Evolutionary conservation across 345 rosid species (phyloP).

Genomic region (Eucalyptus pauciflora): DNA sequence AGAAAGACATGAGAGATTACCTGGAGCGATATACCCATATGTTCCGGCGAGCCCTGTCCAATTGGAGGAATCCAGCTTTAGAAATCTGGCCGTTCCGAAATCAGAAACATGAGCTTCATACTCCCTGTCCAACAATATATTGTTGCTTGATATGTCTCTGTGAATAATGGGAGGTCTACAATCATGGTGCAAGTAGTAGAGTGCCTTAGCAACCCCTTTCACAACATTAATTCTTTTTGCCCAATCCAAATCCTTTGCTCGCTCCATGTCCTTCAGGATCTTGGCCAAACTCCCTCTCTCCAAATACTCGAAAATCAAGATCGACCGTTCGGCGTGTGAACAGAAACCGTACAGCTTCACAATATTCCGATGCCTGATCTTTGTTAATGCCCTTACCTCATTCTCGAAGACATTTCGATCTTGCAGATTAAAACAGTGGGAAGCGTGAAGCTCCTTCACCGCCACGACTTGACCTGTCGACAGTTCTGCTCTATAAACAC

Average conservation of each 20-base stretch:
- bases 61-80: slow-evolving; percentile 5
- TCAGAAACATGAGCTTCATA: slow-evolving; percentile 13
- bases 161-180: slow-evolving; percentile 10
- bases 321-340: neutral
- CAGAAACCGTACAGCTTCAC: slow-evolving; percentile 8
- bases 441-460: slow-evolving; percentile 1
- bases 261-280: neutral
- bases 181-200: slow-evolving; percentile 9
- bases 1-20: neutral
- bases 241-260: slow-evolving; percentile 5
- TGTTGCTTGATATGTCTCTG: slow-evolving; percentile 15
- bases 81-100: slow-evolving; percentile 6
- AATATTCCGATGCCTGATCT: slow-evolving; percentile 4
- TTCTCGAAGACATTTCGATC: neutral
- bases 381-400: slow-evolving; percentile 3
- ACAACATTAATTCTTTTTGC: neutral
- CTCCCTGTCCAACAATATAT: slow-evolving; percentile 1
- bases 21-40: slow-evolving; percentile 15
- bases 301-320: slow-evolving; percentile 4
- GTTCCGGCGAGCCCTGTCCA: slow-evolving; percentile 19
- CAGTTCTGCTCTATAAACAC: slow-evolving; percentile 18
- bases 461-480: slow-evolving; percentile 7
- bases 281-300: slow-evolving; percentile 3
- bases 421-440: neutral
- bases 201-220: slow-evolving; percentile 6